Evolutionary conservation across 1,284 basidiomycete species (phyloP), one percentile per base, ranked within the genome.

Genomic region (Rhodotorula glutinis): DNA sequence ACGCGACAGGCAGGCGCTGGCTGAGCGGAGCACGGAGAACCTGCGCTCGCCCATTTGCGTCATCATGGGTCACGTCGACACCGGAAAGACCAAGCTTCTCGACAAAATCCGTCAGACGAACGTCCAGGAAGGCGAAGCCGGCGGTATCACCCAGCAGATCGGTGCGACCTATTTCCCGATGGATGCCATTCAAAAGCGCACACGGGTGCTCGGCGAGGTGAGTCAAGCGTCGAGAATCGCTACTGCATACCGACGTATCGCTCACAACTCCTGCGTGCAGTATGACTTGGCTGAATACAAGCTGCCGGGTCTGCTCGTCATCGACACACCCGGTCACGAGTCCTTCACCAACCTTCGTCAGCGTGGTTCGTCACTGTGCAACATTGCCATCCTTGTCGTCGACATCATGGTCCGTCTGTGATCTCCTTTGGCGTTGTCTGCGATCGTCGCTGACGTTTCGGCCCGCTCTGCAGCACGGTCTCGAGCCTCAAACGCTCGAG

Each of bases 31-130:
- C 79, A 93, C 91, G 78, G 92, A 98, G 76, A 82, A 98, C 78
- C 82, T 99, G 63, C 89, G 96, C 57, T 92, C 89, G 78, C 96
- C 96, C 38, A 99, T 98, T 77, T 99, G 96, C 79, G 98, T 95
- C 87, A 98, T 99, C 78, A 82, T 99, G 67, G 96, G 96, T 68
- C 96, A 99, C 80, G 96, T 99, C 85, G 96, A 99, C 83, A 98
- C 95, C 7, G 96, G 96, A 74, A 99, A 99, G 82, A 99, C 96
- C 52, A 98, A 98, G 81, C 81, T 99, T 57, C 82, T 99, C 73
- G 96, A 99, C 81, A 98, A 98, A 85, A 98, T 99, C 78, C 93
- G 96, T 76, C 95, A 98, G 88, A 98, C 95, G 13, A 98, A 98
- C 75, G 96, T 99, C 25, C 95, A 98, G 82, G 95, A 97, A 79